Base-by-base conservation (phyloP, 2,329 filamentous ascomycete species). In the Calonectria naviculata region DNA sequence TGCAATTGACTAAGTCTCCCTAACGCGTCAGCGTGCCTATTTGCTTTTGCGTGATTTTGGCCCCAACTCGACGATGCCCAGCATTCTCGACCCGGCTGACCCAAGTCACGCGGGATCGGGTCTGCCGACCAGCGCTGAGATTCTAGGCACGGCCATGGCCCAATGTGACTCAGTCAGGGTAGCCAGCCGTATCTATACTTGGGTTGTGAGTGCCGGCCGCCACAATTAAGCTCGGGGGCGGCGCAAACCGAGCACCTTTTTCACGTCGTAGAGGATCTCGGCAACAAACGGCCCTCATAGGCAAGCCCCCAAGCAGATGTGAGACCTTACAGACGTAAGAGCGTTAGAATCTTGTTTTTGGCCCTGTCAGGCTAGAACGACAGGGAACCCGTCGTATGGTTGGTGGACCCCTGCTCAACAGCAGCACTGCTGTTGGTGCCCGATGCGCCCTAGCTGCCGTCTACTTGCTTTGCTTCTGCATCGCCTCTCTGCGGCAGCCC, bases 371-470 rank as follows among this genome's bases (percentile, higher is more conserved):
- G 52, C 52, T 56, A 38, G 19, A 58, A 17, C 36, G 49, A n/a
- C 63, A 56, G 49, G 63, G 63, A 42, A 46, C 28, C 63, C 63
- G 42, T 44, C 49, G 49, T 44, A n/a, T 58, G 38, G 34, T 34
- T 52, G 62, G 62, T 65, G 62, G 62, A 42, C 36, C 62, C 44
- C 24, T 41, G 62, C 26, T 65, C 44, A 58, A 58, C 49, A 26
- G 49, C n/a, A 26, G 38, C 31, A 24, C 47, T 52, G 38, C 44
- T 44, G 63, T 66, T 58, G 63, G 63, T 66, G 63, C 64, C 64
- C 64, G 64, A 67, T 42, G 26, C 31, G 31, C 52, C 34, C 46
- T 38, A 36, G 31, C 36, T 38, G 52, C 9, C 31, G 52, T 56
- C 38, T 31, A 56, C 52, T 56, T 56, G 31, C 52, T 38, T 56